Percentiles rank a stretch among this genome's conserved stretches.
These are phyloP conservation scores for Geotrichum klebahnii DNA, from an alignment of 1,139 yeast genomes.

Conservation along the genomic window DNA sequence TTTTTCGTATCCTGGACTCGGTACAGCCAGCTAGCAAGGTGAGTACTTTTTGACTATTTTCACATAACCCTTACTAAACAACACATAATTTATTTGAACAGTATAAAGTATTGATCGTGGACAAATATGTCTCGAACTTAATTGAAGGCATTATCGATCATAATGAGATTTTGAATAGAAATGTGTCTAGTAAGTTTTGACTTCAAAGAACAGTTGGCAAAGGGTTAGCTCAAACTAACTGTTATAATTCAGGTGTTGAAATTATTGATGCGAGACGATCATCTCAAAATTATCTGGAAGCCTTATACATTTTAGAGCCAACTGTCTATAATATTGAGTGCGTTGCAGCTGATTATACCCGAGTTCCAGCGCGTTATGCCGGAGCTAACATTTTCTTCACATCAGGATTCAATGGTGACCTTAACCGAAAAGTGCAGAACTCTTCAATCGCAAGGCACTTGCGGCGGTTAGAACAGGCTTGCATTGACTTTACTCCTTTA, in stretches of 20 bases:
- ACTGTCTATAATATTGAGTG: constrained; percentile 53
- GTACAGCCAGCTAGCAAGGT: constrained; percentile 37
- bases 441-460: constrained; percentile 30
- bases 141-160: constrained; percentile 38
- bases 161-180: constrained; percentile 42
- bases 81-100: constrained; percentile 18
- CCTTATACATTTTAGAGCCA: constrained; percentile 58
- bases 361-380: constrained; percentile 52
- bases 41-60: constrained; percentile 16
- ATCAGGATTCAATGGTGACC: constrained; percentile 44
- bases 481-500: constrained; percentile 46
- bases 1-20: constrained; percentile 35
- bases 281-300: constrained; percentile 52
- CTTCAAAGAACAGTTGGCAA: too few species aligned
- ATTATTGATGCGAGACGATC: constrained; percentile 51
- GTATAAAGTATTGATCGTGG: constrained; percentile 45
- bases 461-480: constrained; percentile 29
- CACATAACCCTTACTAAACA: neutral
- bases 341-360: constrained; percentile 54
- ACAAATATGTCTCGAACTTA: constrained; percentile 39
- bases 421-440: constrained; percentile 29
- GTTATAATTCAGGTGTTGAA: constrained; percentile 45
- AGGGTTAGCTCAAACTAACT: too few species aligned
- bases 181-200: constrained; percentile 35
- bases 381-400: constrained; percentile 55